These are phyloP conservation scores for Blastocystis sp. DNA, from an alignment of 352 stramenopile species.

Conservation along the genomic window DNA sequence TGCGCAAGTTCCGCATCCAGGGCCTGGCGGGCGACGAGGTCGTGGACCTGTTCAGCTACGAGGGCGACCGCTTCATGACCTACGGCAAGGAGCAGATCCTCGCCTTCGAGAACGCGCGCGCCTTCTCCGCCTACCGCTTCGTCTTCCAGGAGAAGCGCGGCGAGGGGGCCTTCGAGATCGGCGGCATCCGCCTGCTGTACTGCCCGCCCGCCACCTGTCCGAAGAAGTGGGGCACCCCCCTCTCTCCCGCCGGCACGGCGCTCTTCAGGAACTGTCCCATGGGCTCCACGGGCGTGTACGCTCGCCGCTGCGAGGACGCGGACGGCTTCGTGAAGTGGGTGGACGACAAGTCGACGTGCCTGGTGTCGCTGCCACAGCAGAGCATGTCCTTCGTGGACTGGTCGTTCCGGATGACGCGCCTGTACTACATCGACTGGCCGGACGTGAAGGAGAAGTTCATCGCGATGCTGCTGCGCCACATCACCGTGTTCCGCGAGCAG, in stretches of 20 bases:
- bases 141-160: not conserved
- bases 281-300: not conserved
- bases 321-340: not conserved
- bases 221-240: not conserved
- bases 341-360: constrained; percentile 9
- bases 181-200: not conserved
- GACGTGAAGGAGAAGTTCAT: not conserved
- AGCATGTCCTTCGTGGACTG: constrained; percentile 6
- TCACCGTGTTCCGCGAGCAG: constrained; percentile 4
- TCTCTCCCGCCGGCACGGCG: not conserved
- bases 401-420: not conserved
- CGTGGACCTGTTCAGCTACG: not conserved
- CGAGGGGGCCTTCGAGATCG: not conserved
- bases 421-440: not conserved
- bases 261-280: constrained; percentile 6
- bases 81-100: not conserved
- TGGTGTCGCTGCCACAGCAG: not conserved
- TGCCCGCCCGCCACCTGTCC: not conserved
- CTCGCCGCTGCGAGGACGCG: not conserved
- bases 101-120: not conserved
- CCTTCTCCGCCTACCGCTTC: constrained; percentile 1
- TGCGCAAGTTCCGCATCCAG: not conserved
- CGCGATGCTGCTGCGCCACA: not conserved
- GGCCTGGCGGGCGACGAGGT: not conserved
- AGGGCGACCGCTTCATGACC: not conserved